These are phyloP conservation scores for Mucor sp. DNA, from an alignment of 371 early-diverging fungal genomes.

Conservation along the genomic window DNA sequence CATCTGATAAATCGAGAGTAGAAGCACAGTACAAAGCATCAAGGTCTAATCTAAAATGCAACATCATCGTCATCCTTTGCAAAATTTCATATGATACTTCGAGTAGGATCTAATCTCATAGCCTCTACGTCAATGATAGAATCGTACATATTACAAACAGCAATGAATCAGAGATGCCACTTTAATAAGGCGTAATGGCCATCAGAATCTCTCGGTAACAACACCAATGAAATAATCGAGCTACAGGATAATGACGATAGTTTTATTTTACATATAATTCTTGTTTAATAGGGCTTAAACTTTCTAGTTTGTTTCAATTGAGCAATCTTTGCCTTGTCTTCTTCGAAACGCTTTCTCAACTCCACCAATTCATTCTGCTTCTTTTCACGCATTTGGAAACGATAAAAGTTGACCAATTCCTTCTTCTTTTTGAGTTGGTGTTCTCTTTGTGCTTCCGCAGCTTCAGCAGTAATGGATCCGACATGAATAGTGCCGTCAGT, in stretches of 20 bases:
- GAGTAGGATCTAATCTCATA: too few relatives aligned
- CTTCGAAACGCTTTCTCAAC: constrained; percentile 88
- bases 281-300: constrained; percentile 86
- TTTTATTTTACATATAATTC: neutral
- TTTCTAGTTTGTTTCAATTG: constrained; percentile 76
- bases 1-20: too few relatives aligned
- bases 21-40: too few relatives aligned
- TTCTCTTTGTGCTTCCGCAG: constrained; percentile 35
- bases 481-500: constrained; percentile 64
- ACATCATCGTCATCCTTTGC: too few relatives aligned
- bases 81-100: too few relatives aligned
- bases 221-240: too few relatives aligned
- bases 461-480: constrained; percentile 48
- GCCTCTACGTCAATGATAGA: too few relatives aligned
- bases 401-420: constrained; percentile 85
- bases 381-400: constrained; percentile 92
- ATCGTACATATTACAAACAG: too few relatives aligned
- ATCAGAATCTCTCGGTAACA: too few relatives aligned
- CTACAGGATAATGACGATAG: neutral
- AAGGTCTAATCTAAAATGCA: too few relatives aligned
- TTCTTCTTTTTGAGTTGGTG: constrained; percentile 61
- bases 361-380: constrained; percentile 87
- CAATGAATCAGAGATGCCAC: too few relatives aligned
- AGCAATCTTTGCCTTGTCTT: constrained; percentile 87
- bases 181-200: too few relatives aligned